Evolutionary conservation across 768 basidiomycete genomes (phyloP).

Genomic region (Tylopilus rubrobrunneus): DNA sequence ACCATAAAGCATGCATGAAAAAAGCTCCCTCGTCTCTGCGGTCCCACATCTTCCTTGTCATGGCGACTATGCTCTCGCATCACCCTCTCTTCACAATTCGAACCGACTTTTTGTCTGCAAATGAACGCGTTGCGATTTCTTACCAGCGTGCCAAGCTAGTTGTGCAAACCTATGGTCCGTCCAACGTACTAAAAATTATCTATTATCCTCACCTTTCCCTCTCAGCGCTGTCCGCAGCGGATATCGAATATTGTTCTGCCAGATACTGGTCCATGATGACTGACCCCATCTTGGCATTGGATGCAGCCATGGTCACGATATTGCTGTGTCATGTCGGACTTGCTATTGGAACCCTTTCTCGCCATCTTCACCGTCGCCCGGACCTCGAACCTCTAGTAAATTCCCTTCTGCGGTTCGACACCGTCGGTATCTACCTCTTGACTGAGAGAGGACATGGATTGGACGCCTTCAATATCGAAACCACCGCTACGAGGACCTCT

Average conservation of each 20-base stretch:
- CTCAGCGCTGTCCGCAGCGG: constrained; percentile 35
- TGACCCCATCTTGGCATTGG: constrained; percentile 48
- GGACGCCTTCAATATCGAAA: constrained; percentile 60
- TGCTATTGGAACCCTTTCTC: constrained; percentile 50
- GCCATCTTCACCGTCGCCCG: constrained; percentile 44
- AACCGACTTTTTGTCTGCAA: constrained; percentile 41
- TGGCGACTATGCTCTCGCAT: background rate
- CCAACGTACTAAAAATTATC: background rate
- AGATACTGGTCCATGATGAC: constrained; percentile 52
- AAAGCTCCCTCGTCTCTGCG: too few species aligned
- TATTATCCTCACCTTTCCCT: background rate
- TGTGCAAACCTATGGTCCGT: constrained; percentile 46
- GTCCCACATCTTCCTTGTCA: too few species aligned
- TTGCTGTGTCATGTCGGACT: constrained; percentile 50
- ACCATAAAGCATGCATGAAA: too few species aligned
- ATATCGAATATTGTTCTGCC: constrained; percentile 46
- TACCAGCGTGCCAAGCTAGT: constrained; percentile 49
- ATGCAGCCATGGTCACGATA: constrained; percentile 52
- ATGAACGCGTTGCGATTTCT: constrained; percentile 46
- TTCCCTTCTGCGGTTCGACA: constrained; percentile 49
- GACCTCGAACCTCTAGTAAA: constrained; percentile 49
- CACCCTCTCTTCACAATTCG: constrained; percentile 46
- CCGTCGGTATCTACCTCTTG: constrained; percentile 50
- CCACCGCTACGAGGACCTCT: constrained; percentile 49
- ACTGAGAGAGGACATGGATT: constrained; percentile 57